Evolutionary conservation across 192 early-diverging fungal genomes (phyloP), one percentile per base, ranked within the genome.

Genomic region (Coemansia sp.): DNA sequence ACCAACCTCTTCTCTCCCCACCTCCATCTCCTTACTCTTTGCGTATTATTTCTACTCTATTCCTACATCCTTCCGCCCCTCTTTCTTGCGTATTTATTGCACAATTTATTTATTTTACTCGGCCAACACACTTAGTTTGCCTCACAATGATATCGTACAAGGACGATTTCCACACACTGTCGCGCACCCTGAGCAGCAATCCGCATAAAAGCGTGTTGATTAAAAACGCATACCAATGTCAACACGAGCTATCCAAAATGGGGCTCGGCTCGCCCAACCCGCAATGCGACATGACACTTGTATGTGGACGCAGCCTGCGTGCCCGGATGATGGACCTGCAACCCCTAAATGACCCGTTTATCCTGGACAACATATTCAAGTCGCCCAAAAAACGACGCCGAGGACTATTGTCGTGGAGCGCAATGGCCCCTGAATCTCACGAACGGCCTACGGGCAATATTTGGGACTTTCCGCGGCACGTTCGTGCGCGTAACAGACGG

Each of bases 351-450:
- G 77, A 80, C 49, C 77, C 77, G 21, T 80, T 80, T 64, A 41
- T 80, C 10, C 39, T 71, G 2, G 77, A 80, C 59, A 80, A 80
- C 23, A 80, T 80, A n/a, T 80, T 80, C 68, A 80, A 80, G 58
- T 74, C 77, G 29, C 72, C 71, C 37, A 74, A 71, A 14, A 80
- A 70, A 59, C 64, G 68, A 1, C 72, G 77, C 23, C 68, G 77
- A 11, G 77, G 77, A 5, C 41, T 80, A 25, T 59, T 80, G 8
- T 80, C 77, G 27, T 80, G 77, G 77, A 68, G 72, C 48, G 61
- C 71, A 10, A 67, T 74, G 57, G 19, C 47, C 65, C 14, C 29
- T 19, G 31, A 55, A 17, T 12, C 38, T 54, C 17, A 41, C 23
- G 35, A 35, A 6, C 31, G 31, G 31, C 6, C 7, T 1, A 6